Evolutionary conservation across 2,329 filamentous ascomycete genomes (phyloP).

Genomic region (Penicillium sumatraense): DNA sequence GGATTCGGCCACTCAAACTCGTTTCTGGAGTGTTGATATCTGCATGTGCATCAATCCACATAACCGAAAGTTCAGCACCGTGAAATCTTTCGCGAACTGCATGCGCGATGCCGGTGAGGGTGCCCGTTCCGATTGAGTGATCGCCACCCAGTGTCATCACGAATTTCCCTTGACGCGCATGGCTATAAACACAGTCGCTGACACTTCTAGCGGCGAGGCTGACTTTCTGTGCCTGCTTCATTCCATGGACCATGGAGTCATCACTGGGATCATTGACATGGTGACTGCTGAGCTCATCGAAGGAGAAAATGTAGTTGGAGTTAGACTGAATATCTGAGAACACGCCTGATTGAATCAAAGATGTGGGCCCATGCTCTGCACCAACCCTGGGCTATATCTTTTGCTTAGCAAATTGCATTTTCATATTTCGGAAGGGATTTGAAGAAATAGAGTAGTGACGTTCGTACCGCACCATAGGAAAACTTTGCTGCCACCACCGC

Average conservation of each 20-base stretch:
- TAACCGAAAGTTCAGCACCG: not conserved
- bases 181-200: conserved; percentile 2
- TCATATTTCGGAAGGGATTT: not conserved
- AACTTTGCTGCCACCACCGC: not conserved
- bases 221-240: conserved; percentile 1
- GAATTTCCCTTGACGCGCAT: conserved; percentile 6
- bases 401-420: too few species aligned
- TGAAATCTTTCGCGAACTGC: conserved; percentile 6
- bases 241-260: not conserved
- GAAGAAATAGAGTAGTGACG: not conserved
- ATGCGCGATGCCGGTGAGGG: conserved; percentile 3
- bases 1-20: conserved; percentile 7
- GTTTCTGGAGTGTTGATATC: conserved; percentile 12
- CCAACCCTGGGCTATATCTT: not conserved
- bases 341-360: not conserved
- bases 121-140: conserved; percentile 8
- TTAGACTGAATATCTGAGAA: not conserved
- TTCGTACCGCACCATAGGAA: not conserved
- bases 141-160: conserved; percentile 8
- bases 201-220: not conserved
- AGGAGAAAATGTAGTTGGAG: not conserved
- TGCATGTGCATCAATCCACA: conserved; percentile 15
- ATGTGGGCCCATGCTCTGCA: not conserved
- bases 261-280: not conserved
- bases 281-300: not conserved